Conservation (phyloP, 495 filamentous ascomycete genomes). For the Rhizodiscina lignyota region DNA sequence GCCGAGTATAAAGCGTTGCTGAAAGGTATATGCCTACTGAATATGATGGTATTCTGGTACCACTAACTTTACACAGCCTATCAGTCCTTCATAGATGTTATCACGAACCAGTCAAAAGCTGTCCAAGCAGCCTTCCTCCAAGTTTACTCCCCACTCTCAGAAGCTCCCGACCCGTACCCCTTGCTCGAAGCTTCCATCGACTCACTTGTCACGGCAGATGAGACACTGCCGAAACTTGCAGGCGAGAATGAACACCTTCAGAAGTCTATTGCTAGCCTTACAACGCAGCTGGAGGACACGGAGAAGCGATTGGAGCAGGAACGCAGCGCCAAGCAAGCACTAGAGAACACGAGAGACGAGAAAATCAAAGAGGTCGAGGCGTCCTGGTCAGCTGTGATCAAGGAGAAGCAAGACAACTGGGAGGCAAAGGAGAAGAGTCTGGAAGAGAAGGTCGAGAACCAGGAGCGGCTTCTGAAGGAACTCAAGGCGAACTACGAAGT, state of each 20-base stretch:
- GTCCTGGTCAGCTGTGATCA: slow-evolving; percentile 82
- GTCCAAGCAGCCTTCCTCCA: slow-evolving; percentile 84
- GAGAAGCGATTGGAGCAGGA: slow-evolving; percentile 60
- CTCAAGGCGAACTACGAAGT: slow-evolving; percentile 96
- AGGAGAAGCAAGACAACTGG: slow-evolving; percentile 95
- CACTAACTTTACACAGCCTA: slow-evolving; percentile 43
- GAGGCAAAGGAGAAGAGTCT: slow-evolving; percentile 80
- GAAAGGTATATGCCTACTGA: slow-evolving; percentile 41
- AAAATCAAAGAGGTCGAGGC: slow-evolving; percentile 74
- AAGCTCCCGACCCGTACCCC: slow-evolving; percentile 93
- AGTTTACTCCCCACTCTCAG: slow-evolving; percentile 81
- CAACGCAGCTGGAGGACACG: slow-evolving; percentile 77
- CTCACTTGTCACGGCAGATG: slow-evolving; percentile 75
- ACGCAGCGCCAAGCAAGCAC: slow-evolving; percentile 46
- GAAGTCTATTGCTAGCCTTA: slow-evolving; percentile 60
- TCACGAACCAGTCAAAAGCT: slow-evolving; percentile 86
- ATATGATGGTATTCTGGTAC: not conserved
- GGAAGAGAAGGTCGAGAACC: slow-evolving; percentile 85
- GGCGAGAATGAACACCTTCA: slow-evolving; percentile 78
- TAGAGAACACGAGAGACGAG: slow-evolving; percentile 61
- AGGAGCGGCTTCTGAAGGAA: slow-evolving; percentile 82
- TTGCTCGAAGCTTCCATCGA: slow-evolving; percentile 92
- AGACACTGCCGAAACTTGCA: slow-evolving; percentile 74
- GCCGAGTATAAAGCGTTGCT: slow-evolving; percentile 75
- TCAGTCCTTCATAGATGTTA: slow-evolving; percentile 88